These are phyloP conservation scores for Fusarium torreyae DNA, from an alignment of 2,329 filamentous ascomycete species.

Conservation along the genomic window DNA sequence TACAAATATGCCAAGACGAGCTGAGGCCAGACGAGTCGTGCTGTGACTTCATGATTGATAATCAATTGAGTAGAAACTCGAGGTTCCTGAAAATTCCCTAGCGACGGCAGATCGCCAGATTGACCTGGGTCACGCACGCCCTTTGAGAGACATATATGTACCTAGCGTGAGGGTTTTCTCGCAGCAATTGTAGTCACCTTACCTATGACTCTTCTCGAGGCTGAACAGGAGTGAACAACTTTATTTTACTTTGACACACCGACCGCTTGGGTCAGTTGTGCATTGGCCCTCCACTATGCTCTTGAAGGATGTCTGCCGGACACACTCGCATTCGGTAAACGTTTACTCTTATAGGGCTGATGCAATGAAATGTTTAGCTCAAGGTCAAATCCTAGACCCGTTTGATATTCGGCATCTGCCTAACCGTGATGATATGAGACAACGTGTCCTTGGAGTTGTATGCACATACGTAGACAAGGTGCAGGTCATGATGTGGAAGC, in stretches of 20 bases:
- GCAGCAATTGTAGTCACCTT: background rate
- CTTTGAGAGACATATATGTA: slow-evolving; percentile 37
- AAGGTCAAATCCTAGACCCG: background rate
- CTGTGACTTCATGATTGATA: slow-evolving; percentile 20
- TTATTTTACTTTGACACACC: slow-evolving; percentile 12
- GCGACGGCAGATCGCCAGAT: slow-evolving; percentile 13
- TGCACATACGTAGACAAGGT: slow-evolving; percentile 17
- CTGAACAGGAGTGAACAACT: slow-evolving; percentile 4
- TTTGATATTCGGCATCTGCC: background rate
- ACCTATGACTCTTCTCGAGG: slow-evolving; percentile 11
- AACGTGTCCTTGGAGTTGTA: slow-evolving; percentile 21
- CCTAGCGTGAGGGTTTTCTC: slow-evolving; percentile 33
- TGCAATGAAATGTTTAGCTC: slow-evolving; percentile 4
- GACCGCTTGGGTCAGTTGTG: slow-evolving; percentile 15
- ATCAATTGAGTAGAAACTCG: slow-evolving; percentile 12
- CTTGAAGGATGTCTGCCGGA: slow-evolving; percentile 4
- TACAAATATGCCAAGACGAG: slow-evolving; percentile 16
- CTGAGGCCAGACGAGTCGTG: slow-evolving; percentile 1
- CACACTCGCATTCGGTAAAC: background rate
- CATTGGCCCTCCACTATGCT: slow-evolving; percentile 13
- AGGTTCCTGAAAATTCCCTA: slow-evolving; percentile 34
- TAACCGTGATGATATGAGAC: slow-evolving; percentile 1
- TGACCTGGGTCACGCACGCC: slow-evolving; percentile 32
- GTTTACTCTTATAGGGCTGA: slow-evolving; percentile 28
- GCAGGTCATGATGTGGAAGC: slow-evolving; percentile 27